Evolutionary conservation across 1,284 basidiomycete species (phyloP).

Genomic region (Rhizoctonia solani): DNA sequence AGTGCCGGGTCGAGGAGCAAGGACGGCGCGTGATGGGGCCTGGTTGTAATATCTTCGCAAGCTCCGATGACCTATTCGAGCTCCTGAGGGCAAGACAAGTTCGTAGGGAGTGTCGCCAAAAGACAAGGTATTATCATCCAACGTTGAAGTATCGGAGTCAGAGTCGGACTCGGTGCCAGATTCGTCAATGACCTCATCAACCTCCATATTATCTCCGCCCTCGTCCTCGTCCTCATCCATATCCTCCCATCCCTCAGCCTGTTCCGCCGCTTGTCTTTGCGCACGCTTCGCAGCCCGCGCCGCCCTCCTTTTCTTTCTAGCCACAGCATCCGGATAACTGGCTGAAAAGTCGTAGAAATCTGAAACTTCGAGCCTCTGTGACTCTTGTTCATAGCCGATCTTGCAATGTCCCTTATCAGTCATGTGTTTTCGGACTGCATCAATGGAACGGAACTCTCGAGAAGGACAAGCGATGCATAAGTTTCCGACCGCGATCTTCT

Average conservation of each 20-base stretch:
- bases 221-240: constrained; percentile 43
- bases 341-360: constrained; percentile 93
- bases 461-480: constrained; percentile 91
- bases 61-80: constrained; percentile 88
- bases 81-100: constrained; percentile 93
- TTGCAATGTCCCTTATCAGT: constrained; percentile 94
- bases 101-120: constrained; percentile 82
- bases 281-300: constrained; percentile 43
- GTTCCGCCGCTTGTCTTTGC: constrained; percentile 45
- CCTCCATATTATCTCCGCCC: constrained; percentile 39
- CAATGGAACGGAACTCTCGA: constrained; percentile 75
- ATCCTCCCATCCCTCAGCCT: constrained; percentile 66
- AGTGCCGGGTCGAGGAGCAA: constrained; percentile 41
- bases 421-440: constrained; percentile 93
- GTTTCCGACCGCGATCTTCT: constrained; percentile 92
- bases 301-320: constrained; percentile 45
- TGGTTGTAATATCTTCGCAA: constrained; percentile 90
- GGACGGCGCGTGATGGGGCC: constrained; percentile 46
- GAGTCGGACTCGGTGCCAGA: constrained; percentile 49
- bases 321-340: constrained; percentile 69
- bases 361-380: constrained; percentile 83
- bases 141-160: constrained; percentile 45
- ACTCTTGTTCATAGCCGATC: constrained; percentile 83
- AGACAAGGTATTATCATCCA: constrained; percentile 56
- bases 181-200: constrained; percentile 39